Conservation (phyloP, 1,284 basidiomycete genomes). For the Ganoderma sinense region DNA sequence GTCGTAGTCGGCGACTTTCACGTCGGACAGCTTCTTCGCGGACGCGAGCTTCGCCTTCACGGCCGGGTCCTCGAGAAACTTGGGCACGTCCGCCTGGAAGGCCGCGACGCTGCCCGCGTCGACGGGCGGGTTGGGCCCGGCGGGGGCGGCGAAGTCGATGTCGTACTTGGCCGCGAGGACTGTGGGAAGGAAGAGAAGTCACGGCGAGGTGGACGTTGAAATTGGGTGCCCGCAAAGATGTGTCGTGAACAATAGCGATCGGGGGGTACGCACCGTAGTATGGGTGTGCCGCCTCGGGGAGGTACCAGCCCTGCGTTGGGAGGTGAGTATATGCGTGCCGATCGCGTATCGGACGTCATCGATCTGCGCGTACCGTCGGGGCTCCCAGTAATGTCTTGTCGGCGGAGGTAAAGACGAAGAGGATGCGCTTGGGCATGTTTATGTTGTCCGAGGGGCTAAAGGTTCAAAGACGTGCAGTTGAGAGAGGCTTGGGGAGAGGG, state of each 20-base stretch:
- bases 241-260: neutral
- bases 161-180: constrained; percentile 60
- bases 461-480: neutral
- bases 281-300: constrained; percentile 83
- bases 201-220: neutral
- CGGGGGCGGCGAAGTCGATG: constrained; percentile 78
- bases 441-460: neutral
- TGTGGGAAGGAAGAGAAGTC: constrained; percentile 4
- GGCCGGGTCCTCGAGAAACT: constrained; percentile 66
- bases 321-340: constrained; percentile 3
- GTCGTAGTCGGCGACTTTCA: constrained; percentile 68
- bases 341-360: neutral
- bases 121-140: constrained; percentile 77
- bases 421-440: constrained; percentile 52
- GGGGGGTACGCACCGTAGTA: constrained; percentile 56
- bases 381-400: constrained; percentile 65
- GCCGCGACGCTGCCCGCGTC: constrained; percentile 67
- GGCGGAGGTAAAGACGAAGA: constrained; percentile 81
- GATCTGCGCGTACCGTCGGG: constrained; percentile 53
- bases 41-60: constrained; percentile 65
- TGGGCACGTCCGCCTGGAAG: constrained; percentile 63
- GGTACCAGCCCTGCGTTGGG: constrained; percentile 66
- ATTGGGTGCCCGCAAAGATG: neutral
- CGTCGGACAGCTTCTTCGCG: constrained; percentile 68
- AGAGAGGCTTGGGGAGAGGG: neutral